phyloP scores from a whole-genome alignment of 176 grass and related monocot genomes.

The Phoenix dactylifera region DNA sequence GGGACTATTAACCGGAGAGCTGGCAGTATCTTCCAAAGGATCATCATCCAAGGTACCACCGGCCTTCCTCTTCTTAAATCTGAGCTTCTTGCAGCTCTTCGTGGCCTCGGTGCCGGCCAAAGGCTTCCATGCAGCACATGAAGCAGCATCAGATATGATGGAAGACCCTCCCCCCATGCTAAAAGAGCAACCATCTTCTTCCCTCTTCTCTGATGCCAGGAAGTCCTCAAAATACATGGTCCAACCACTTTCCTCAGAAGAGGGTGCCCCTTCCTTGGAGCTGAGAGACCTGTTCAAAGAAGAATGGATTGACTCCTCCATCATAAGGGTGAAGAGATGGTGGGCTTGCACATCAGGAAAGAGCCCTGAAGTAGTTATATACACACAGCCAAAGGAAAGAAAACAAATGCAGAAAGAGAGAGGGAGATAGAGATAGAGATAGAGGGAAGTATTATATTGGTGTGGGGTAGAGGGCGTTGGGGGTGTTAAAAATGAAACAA shows the following conservation, averaged over 20 bases:
- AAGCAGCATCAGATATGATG: conserved; percentile 63
- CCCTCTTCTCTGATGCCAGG: conserved; percentile 52
- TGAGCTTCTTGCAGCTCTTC: conserved; percentile 36
- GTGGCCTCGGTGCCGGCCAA: conserved; percentile 7
- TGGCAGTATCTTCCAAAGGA: conserved; percentile 84
- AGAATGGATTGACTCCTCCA: conserved; percentile 51
- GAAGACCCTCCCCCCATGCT: conserved; percentile 26
- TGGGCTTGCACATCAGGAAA: neutral
- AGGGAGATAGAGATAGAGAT: neutral
- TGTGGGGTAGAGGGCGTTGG: too few relatives aligned
- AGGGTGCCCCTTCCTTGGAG: conserved; percentile 18
- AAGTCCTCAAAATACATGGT: conserved; percentile 78
- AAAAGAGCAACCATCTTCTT: conserved; percentile 20
- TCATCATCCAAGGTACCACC: conserved; percentile 43
- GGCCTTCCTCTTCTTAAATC: conserved; percentile 54
- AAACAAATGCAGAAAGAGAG: neutral
- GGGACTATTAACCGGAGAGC: conserved; percentile 91
- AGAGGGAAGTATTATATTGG: too few relatives aligned
- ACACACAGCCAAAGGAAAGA: conserved; percentile 18
- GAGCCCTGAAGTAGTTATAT: conserved; percentile 23
- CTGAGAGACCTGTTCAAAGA: conserved; percentile 33
- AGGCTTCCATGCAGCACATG: conserved; percentile 13
- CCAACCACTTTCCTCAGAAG: conserved; percentile 73
- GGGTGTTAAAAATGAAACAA: neutral
- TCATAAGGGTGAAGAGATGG: conserved; percentile 9